Base-by-base conservation (phyloP, 1,284 basidiomycete genomes). In the Apiotrichum montevideense region DNA sequence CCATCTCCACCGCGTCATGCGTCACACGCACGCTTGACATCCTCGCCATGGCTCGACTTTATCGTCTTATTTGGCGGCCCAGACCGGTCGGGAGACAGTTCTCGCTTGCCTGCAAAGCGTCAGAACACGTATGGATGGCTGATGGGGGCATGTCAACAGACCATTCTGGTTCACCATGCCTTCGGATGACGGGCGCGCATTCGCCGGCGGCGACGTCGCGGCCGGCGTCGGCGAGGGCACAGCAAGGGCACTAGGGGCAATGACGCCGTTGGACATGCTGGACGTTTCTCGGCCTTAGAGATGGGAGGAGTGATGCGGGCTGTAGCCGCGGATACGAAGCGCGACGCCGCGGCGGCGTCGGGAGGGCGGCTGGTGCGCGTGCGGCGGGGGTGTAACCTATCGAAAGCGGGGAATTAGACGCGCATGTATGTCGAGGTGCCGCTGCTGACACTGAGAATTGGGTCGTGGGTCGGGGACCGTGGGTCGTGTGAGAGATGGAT, bases 31-130 rank as follows among this genome's bases (percentile, higher is more conserved):
- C 53, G 29, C 53, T 56, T 59, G 3, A 32, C 48, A 13, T 56
- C 58, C 32, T 47, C 46, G 15, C 48, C 55, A 29, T 60, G 58
- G 6, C 44, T 14, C 45, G 55, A 39, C 55, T 60, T 60, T 42
- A 51, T 52, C 45, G 58, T 52, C 57, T 62, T 62, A 9, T 39
- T 33, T 9, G 60, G 60, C 6, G 60, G 60, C 39, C 49, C 51
- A 4, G 50, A 6, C 2, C 59, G 39, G 14, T 61, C 56, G 1
- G 60, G 57, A 42, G 60, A 62, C 14, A 62, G 44, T 35, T 62
- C 60, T 1, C 60, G 40, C 52, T 62, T 62, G 33, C 57, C 60
- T 62, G 41, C n/a, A 35, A 11, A 47, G 4, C 11, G 49, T 52
- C 50, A 58, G 52, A 35, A 10, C 13, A 11, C 10, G 21, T 13